phyloP scores from a whole-genome alignment of 306 rosid species.

The Pachyrhizus erosus region DNA sequence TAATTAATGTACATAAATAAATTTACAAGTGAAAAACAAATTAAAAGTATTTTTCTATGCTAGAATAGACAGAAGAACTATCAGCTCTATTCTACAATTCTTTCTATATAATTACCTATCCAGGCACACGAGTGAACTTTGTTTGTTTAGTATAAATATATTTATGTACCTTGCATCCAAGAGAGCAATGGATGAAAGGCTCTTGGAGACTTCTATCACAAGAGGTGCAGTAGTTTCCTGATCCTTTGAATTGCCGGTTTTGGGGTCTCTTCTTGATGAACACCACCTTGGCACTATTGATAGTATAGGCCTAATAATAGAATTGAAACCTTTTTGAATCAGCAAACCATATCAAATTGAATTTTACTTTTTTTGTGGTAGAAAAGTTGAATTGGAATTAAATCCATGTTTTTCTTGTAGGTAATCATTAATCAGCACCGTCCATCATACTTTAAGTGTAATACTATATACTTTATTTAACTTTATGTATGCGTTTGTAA shows the following conservation, averaged over 20 bases:
- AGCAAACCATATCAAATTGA: not conserved
- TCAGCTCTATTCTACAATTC: slow-evolving; percentile 31
- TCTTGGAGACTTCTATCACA: slow-evolving; percentile 98
- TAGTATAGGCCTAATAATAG: slow-evolving; percentile 74
- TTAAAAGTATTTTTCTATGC: not conserved
- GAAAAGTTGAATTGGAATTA: slow-evolving; percentile 25
- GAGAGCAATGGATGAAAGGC: slow-evolving; percentile 93
- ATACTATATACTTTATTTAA: not conserved
- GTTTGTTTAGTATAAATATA: not conserved
- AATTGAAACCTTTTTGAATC: slow-evolving; percentile 35
- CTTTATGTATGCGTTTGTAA: not conserved
- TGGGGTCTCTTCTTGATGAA: slow-evolving; percentile 98
- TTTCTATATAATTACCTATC: not conserved
- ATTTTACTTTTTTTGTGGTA: not conserved
- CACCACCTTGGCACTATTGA: slow-evolving; percentile 96
- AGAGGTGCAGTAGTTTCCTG: slow-evolving; percentile 94
- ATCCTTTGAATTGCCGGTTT: slow-evolving; percentile 95
- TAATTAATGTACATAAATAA: not conserved
- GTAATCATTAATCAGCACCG: not conserved
- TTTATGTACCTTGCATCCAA: slow-evolving; percentile 84
- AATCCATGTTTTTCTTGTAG: not conserved
- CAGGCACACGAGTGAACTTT: slow-evolving; percentile 2
- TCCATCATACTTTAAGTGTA: not conserved
- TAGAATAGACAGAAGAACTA: slow-evolving; percentile 15
- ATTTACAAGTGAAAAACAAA: not conserved